phyloP scores from a whole-genome alignment of 495 filamentous ascomycete species.

The Penicillium subrubescens region DNA sequence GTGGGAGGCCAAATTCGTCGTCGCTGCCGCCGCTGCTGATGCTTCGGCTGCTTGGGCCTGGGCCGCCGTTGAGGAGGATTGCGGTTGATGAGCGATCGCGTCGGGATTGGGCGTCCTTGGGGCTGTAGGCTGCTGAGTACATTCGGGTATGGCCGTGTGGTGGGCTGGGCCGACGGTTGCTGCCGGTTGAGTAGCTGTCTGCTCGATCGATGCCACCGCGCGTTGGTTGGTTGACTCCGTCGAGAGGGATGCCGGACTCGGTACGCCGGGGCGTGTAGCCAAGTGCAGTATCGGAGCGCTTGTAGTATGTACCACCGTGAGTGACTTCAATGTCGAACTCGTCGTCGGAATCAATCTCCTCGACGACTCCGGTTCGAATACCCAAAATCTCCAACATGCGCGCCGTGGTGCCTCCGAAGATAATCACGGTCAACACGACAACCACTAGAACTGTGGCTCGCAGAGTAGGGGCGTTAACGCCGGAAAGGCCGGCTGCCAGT shows the following conservation, averaged over 20 bases:
- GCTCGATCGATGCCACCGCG: constrained; percentile 34
- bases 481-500: constrained; percentile 82
- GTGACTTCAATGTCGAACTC: constrained; percentile 97
- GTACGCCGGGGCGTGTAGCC: constrained; percentile 72
- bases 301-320: constrained; percentile 73
- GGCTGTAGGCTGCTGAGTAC: constrained; percentile 63
- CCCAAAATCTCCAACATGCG: constrained; percentile 96
- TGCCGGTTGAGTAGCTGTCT: constrained; percentile 58
- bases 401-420: constrained; percentile 97
- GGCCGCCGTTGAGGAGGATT: constrained; percentile 36
- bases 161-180: constrained; percentile 52
- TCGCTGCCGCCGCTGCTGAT: constrained; percentile 48
- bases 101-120: constrained; percentile 38
- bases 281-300: constrained; percentile 67
- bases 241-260: constrained; percentile 57
- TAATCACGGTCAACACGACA: constrained; percentile 96
- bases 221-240: constrained; percentile 44
- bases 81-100: constrained; percentile 45
- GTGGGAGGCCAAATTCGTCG: constrained; percentile 52
- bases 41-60: constrained; percentile 52
- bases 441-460: constrained; percentile 94
- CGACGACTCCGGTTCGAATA: constrained; percentile 92
- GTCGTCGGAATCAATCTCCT: constrained; percentile 95
- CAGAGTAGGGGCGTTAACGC: constrained; percentile 74
- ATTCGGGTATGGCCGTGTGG: constrained; percentile 46